These are phyloP conservation scores for Simmondsia chinensis DNA, from an alignment of 148 eudicot species.

Conservation along the genomic window DNA sequence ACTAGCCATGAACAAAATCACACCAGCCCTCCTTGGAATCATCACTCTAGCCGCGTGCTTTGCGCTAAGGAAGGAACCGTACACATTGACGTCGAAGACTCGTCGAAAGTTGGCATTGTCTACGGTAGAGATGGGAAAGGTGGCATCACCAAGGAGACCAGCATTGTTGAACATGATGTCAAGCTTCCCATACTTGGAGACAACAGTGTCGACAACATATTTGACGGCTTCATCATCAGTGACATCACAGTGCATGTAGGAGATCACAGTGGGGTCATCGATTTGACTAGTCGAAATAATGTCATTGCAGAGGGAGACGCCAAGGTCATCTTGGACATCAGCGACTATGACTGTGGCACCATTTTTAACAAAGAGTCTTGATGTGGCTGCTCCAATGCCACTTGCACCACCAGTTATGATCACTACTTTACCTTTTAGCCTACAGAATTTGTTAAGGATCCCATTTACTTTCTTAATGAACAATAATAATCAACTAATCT, in stretches of 20 bases:
- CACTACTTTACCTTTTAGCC: constrained; percentile 70
- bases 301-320: constrained; percentile 10
- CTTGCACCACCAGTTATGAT: constrained; percentile 77
- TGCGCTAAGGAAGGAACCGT: constrained; percentile 33
- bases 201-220: constrained; percentile 6
- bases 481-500: too few species aligned
- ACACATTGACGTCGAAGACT: constrained; percentile 30
- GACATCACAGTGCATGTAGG: constrained; percentile 21
- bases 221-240: constrained; percentile 7
- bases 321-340: constrained; percentile 41
- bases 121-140: too few species aligned
- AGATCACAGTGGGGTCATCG: not conserved
- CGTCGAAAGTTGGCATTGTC: too few species aligned
- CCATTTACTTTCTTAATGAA: too few species aligned
- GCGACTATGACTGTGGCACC: constrained; percentile 79
- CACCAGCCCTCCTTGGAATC: constrained; percentile 31
- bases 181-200: constrained; percentile 15
- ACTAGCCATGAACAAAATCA: constrained; percentile 37
- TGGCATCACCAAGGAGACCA: constrained; percentile 34
- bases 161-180: constrained; percentile 38
- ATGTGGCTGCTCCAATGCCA: constrained; percentile 63
- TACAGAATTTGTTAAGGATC: too few species aligned
- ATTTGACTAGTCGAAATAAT: not conserved
- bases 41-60: constrained; percentile 44
- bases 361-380: constrained; percentile 30